Evolutionary conservation across 495 filamentous ascomycete genomes (phyloP).

Genomic region (Viridothelium virens): DNA sequence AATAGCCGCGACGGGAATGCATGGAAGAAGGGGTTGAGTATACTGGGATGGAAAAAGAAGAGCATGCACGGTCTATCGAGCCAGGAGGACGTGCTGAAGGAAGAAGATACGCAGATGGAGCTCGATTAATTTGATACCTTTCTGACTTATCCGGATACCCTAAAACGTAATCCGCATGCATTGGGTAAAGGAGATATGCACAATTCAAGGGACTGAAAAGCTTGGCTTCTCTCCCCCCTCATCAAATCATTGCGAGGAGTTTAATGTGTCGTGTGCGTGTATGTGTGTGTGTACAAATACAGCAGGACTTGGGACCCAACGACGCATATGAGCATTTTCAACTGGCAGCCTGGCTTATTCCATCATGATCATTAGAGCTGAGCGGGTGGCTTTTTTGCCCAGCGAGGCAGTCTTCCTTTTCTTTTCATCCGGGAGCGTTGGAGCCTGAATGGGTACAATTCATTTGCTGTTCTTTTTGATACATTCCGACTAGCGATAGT

Average conservation of each 20-base stretch:
- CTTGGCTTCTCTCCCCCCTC: neutral
- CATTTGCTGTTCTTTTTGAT: neutral
- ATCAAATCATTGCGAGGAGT: conserved; percentile 8
- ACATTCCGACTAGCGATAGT: neutral
- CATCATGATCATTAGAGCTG: neutral
- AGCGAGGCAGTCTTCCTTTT: neutral
- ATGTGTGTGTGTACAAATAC: neutral
- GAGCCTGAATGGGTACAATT: neutral
- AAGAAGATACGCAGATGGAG: conserved; percentile 16
- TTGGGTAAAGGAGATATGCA: neutral
- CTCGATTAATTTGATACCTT: neutral
- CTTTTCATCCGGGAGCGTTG: neutral
- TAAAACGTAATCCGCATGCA: neutral
- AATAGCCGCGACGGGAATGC: conserved; percentile 22
- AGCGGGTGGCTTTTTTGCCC: neutral
- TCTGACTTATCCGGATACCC: neutral
- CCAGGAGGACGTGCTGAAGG: conserved; percentile 15
- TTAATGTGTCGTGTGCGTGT: neutral
- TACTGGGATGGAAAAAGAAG: conserved; percentile 21
- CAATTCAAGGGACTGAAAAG: neutral
- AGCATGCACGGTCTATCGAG: conserved; percentile 3
- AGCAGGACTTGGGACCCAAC: neutral
- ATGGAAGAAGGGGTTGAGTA: conserved; percentile 24
- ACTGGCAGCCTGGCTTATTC: neutral
- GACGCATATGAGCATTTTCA: conserved; percentile 11